These are phyloP conservation scores for Backusella liffmaniae DNA, from an alignment of 192 early-diverging fungal genomes.

Conservation along the genomic window DNA sequence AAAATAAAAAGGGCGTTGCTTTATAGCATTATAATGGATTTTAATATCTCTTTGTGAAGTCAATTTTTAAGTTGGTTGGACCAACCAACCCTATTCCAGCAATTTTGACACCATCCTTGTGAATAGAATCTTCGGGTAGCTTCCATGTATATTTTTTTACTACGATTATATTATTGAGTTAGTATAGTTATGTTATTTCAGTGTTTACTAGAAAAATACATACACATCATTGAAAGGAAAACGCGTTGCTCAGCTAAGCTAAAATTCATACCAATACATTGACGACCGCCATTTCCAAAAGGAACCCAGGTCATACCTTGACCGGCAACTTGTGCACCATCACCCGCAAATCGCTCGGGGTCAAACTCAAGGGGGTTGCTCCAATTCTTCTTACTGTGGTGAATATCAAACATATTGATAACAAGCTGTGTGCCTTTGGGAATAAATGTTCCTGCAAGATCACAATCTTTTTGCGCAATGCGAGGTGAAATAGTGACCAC, in stretches of 20 bases:
- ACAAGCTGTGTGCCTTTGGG: constrained; percentile 18
- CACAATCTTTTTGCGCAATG: constrained; percentile 4
- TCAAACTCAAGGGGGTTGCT: constrained; percentile 13
- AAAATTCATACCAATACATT: constrained; percentile 67
- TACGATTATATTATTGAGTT: neutral
- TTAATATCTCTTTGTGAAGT: neutral
- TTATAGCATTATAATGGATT: neutral
- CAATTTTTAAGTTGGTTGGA: neutral
- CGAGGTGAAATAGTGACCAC: neutral
- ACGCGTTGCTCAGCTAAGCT: constrained; percentile 58
- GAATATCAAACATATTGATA: constrained; percentile 16
- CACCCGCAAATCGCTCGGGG: constrained; percentile 23
- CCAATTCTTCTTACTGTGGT: constrained; percentile 17
- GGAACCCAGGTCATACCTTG: constrained; percentile 45
- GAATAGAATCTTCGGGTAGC: constrained; percentile 21
- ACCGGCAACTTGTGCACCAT: neutral
- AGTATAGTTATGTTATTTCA: neutral
- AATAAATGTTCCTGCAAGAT: constrained; percentile 4
- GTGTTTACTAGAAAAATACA: neutral
- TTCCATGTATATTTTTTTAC: constrained; percentile 22
- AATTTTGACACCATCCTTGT: constrained; percentile 10
- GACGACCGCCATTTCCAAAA: constrained; percentile 52
- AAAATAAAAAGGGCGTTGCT: neutral
- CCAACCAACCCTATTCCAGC: neutral
- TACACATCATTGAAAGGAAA: constrained; percentile 45